Evolutionary conservation across 176 grass and related monocot genomes (phyloP).

Genomic region (Paspalum notatum): DNA sequence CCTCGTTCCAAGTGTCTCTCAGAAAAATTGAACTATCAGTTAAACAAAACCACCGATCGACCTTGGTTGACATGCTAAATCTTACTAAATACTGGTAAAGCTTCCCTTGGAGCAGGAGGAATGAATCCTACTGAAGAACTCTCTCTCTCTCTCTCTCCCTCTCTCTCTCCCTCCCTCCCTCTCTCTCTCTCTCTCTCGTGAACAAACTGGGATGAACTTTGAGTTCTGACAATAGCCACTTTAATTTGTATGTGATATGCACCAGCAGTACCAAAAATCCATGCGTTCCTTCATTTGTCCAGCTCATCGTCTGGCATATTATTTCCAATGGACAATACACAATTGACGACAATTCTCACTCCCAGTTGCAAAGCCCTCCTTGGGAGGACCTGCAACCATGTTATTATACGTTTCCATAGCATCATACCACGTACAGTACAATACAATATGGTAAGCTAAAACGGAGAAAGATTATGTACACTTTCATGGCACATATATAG

Average conservation of each 20-base stretch:
- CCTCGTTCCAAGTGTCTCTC: not conserved
- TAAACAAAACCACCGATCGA: not conserved
- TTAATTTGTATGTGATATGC: not conserved
- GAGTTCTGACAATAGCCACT: not conserved
- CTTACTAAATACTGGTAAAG: not conserved
- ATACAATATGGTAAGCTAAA: conserved; percentile 21
- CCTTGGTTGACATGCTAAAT: not conserved
- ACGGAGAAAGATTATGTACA: not conserved
- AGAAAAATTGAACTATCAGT: not conserved
- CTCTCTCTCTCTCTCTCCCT: too few relatives aligned
- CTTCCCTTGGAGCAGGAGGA: not conserved
- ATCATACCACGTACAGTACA: too few relatives aligned
- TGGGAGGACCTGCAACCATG: conserved; percentile 22
- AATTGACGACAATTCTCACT: too few relatives aligned
- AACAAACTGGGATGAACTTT: not conserved
- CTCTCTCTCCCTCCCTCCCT: too few relatives aligned
- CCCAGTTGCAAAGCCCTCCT: conserved; percentile 35
- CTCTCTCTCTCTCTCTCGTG: too few relatives aligned
- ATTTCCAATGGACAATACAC: conserved; percentile 14
- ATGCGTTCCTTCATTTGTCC: not conserved
- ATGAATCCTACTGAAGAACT: not conserved
- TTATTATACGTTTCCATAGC: not conserved
- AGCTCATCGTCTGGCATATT: conserved; percentile 14
- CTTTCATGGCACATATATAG: conserved; percentile 30
- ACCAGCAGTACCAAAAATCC: not conserved